A percentile compares a stretch with the other conserved stretches of the same genome.
These are phyloP conservation scores for Cystobasidium slooffiae DNA, from an alignment of 1,284 basidiomycete species.

Conservation along the genomic window DNA sequence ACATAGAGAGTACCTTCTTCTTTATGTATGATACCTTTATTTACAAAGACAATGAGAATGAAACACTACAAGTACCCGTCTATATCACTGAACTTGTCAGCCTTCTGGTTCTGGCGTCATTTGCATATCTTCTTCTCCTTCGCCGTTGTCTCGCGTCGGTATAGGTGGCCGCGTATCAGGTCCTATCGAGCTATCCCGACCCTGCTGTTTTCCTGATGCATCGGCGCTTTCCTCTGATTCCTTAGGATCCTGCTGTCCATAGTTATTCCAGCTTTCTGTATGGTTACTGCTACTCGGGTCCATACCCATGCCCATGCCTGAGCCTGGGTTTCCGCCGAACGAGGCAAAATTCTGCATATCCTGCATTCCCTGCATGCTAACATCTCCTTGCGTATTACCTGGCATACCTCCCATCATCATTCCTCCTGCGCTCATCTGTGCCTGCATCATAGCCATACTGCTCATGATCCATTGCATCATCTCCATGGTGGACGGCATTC, in stretches of 20 bases:
- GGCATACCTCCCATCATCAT: not conserved
- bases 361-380: not conserved
- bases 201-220: not conserved
- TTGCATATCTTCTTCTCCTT: slow-evolving; percentile 41
- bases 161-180: not conserved
- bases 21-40: not conserved
- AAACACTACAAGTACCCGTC: not conserved
- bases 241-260: not conserved
- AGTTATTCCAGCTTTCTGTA: not conserved
- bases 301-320: too few relatives aligned
- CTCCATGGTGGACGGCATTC: slow-evolving; percentile 37
- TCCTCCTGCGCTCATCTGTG: slow-evolving; percentile 1
- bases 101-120: slow-evolving; percentile 29
- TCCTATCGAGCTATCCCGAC: not conserved
- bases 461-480: slow-evolving; percentile 43
- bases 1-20: not conserved
- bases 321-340: too few relatives aligned
- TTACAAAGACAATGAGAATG: not conserved
- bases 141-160: slow-evolving; percentile 10
- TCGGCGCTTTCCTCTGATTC: not conserved
- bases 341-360: not conserved
- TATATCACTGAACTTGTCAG: not conserved
- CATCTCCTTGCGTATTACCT: not conserved
- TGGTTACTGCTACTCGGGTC: too few relatives aligned
- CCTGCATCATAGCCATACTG: slow-evolving; percentile 41